Evolutionary conservation across 1,139 yeast species (phyloP).

Genomic region (Geotrichum cucujoidarum): DNA sequence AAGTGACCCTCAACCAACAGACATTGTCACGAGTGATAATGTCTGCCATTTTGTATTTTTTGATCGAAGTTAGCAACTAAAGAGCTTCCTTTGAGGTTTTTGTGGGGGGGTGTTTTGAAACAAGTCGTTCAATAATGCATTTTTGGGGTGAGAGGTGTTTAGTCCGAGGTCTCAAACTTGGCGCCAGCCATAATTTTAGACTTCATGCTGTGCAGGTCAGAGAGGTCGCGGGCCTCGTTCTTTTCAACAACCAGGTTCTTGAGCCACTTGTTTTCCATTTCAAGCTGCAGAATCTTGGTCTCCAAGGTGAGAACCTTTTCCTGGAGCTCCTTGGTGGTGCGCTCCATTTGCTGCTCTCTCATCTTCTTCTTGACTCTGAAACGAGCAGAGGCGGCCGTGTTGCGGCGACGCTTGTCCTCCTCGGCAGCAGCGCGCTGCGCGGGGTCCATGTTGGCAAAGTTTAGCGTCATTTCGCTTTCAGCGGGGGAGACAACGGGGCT

Average conservation of each 20-base stretch:
- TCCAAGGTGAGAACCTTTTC: constrained; percentile 60
- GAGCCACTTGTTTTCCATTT: constrained; percentile 79
- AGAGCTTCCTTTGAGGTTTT: constrained; percentile 7
- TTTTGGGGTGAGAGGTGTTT: not conserved
- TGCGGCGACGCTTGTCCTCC: constrained; percentile 63
- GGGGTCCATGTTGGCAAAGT: constrained; percentile 1
- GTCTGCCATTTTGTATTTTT: too few relatives aligned
- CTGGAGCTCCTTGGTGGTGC: constrained; percentile 54
- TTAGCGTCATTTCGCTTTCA: not conserved
- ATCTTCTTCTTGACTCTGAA: constrained; percentile 76
- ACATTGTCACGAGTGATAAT: too few relatives aligned
- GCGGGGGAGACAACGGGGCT: not conserved
- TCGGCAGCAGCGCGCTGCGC: constrained; percentile 38
- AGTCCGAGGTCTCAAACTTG: not conserved
- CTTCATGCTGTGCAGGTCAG: constrained; percentile 32
- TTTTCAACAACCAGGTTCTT: constrained; percentile 70
- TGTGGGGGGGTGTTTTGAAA: too few relatives aligned
- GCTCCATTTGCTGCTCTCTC: constrained; percentile 81
- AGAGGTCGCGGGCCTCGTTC: constrained; percentile 39
- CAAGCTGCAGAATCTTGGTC: constrained; percentile 58
- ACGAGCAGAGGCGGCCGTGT: constrained; percentile 78
- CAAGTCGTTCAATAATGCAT: not conserved
- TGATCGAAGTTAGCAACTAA: constrained; percentile 4
- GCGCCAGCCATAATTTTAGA: constrained; percentile 21
- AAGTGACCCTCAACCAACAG: constrained; percentile 7